Percentiles rank a stretch among this genome's conserved stretches.
phyloP scores from a whole-genome alignment of 352 stramenopile genomes.

The Phytophthora syringae region DNA sequence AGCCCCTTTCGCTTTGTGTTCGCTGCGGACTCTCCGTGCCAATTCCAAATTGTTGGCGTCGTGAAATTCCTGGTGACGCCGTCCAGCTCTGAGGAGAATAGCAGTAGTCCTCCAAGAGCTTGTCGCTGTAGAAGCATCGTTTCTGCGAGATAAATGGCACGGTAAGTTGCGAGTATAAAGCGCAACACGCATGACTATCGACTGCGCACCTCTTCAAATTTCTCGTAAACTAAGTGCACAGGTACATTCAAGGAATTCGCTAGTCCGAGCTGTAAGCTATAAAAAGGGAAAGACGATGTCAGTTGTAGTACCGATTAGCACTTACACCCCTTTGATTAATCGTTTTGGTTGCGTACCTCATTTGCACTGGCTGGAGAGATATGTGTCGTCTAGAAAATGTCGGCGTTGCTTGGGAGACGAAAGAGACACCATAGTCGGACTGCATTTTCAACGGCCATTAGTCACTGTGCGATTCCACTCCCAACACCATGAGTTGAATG shows the following conservation, averaged over 20 bases:
- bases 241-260: constrained; percentile 73
- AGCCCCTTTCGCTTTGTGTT: constrained; percentile 43
- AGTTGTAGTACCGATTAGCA: background rate
- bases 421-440: constrained; percentile 85
- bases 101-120: constrained; percentile 82
- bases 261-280: constrained; percentile 78
- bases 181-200: constrained; percentile 1
- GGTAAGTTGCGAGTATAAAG: constrained; percentile 4
- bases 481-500: background rate
- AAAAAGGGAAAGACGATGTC: background rate
- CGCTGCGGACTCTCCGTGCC: constrained; percentile 57
- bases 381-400: constrained; percentile 64
- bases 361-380: constrained; percentile 78
- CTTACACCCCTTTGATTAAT: too few species aligned
- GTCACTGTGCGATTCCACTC: background rate
- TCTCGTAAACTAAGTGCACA: constrained; percentile 71
- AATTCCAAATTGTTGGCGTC: constrained; percentile 80
- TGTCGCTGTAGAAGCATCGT: constrained; percentile 81
- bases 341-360: constrained; percentile 50
- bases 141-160: constrained; percentile 46
- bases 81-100: constrained; percentile 89
- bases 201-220: constrained; percentile 71
- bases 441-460: constrained; percentile 20
- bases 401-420: constrained; percentile 64
- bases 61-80: constrained; percentile 67